Evolutionary conservation across 331 rosid species (phyloP), one percentile per base, ranked within the genome.

Genomic region (Pyracantha coccinea): DNA sequence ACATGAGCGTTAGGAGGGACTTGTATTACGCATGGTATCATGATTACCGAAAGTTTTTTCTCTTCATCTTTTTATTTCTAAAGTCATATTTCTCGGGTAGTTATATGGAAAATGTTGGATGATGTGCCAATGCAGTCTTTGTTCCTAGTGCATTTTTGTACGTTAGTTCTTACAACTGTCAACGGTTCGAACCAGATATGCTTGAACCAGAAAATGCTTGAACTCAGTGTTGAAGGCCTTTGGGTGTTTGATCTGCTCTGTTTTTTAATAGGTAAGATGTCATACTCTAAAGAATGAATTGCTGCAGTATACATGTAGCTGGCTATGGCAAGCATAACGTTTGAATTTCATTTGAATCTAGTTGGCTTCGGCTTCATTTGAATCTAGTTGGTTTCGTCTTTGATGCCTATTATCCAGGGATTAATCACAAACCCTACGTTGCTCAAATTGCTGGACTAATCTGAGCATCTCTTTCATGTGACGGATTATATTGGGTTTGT

Each of bases 151-250:
- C 67, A 65, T 71, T 61, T 25, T 78, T 79, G 31, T 72, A 93
- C 94, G 84, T 91, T 57, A 96, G 97, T 72, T 93, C 94, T n/a
- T 50, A 93, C 98, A 73, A 93, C 98, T 12, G 91, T 93, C 84
- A 93, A 91, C 21, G 91, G 94, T 73, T 93, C 96, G 98, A 91
- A 91, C 80, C n/a, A n/a, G n/a, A n/a, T n/a, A n/a, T n/a, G n/a
- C n/a, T n/a, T n/a, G n/a, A n/a, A n/a, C n/a, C 97, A 93, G 85
- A 84, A 91, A 77, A 93, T 93, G 98, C 87, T 93, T 70, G 89
- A 93, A 53, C 96, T 93, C 74, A 82, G 84, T 76, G 84, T 75
- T 66, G 73, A 83, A 1, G 93, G 96, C 71, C 92, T 75, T 33
- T 91, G 92, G 97, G 83, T 88, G 67, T 85, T 77, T 16, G 67